phyloP scores from a whole-genome alignment of 148 eudicot genomes.

The Mesembryanthemum crystallinum region DNA sequence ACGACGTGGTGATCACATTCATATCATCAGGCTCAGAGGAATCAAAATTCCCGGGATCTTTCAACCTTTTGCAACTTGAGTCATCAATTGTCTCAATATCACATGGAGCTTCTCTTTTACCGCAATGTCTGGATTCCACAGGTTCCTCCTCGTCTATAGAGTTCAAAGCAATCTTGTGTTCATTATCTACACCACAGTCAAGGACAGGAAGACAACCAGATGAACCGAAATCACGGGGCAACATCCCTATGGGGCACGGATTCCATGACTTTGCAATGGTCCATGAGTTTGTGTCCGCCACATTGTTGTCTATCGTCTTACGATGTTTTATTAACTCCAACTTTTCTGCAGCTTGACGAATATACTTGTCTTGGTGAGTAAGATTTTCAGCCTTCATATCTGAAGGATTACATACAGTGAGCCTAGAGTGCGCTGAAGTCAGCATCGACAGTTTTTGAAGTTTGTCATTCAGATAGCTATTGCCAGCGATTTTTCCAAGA shows the following conservation, averaged over 20 bases:
- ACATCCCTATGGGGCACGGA: constrained; percentile 78
- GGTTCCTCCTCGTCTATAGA: constrained; percentile 26
- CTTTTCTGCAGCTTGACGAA: constrained; percentile 51
- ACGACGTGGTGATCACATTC: neutral
- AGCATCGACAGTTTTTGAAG: constrained; percentile 50
- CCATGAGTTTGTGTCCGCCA: constrained; percentile 42
- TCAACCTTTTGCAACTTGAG: constrained; percentile 38
- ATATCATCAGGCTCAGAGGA: constrained; percentile 11
- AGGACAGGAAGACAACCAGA: constrained; percentile 67
- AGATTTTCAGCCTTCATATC: constrained; percentile 23
- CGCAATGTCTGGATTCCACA: constrained; percentile 21
- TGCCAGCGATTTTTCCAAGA: constrained; percentile 52
- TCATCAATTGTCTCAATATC: constrained; percentile 29
- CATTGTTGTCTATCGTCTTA: constrained; percentile 18
- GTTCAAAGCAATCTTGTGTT: constrained; percentile 16
- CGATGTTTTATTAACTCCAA: constrained; percentile 41
- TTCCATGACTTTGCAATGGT: constrained; percentile 68
- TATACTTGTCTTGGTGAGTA: constrained; percentile 36
- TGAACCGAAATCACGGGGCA: constrained; percentile 53
- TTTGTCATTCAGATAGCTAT: constrained; percentile 40
- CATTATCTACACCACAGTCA: constrained; percentile 26
- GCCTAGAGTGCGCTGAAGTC: constrained; percentile 21
- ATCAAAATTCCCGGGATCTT: constrained; percentile 30
- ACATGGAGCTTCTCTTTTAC: constrained; percentile 49
- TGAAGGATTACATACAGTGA: constrained; percentile 20